Evolutionary conservation across 1,139 yeast genomes (phyloP).

Genomic region (Chernovozyma aurita): DNA sequence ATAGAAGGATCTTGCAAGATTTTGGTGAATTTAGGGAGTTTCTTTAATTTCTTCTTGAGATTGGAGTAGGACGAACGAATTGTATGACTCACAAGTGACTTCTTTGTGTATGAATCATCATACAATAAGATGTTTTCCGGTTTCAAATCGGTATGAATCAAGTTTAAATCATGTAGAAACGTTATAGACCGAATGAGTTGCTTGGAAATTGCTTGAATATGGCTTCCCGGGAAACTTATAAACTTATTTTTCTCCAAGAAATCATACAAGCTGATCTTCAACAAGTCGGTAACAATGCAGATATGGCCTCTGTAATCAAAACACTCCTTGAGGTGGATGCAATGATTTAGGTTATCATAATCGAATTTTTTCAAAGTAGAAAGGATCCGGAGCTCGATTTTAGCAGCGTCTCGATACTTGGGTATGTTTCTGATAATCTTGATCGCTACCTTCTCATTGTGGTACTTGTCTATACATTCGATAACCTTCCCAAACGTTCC

Average conservation of each 20-base stretch:
- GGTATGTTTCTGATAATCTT: conserved; percentile 83
- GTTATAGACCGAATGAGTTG: conserved; percentile 85
- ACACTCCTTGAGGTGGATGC: conserved; percentile 81
- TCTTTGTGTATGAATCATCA: conserved; percentile 46
- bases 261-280: conserved; percentile 84
- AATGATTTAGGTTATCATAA: conserved; percentile 61
- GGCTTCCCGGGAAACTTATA: conserved; percentile 74
- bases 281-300: conserved; percentile 84
- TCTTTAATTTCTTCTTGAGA: conserved; percentile 20
- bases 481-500: conserved; percentile 98
- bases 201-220: conserved; percentile 82
- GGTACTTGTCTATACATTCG: conserved; percentile 57
- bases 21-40: conserved; percentile 38
- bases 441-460: conserved; percentile 72
- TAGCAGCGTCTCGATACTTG: conserved; percentile 80
- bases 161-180: conserved; percentile 80
- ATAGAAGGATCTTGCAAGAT: conserved; percentile 76
- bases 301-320: conserved; percentile 93
- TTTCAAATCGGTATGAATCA: conserved; percentile 91
- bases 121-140: conserved; percentile 89
- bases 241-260: conserved; percentile 76
- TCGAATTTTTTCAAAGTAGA: conserved; percentile 79
- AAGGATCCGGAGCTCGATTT: conserved; percentile 72
- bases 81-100: conserved; percentile 31
- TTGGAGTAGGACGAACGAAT: conserved; percentile 28